Evolutionary conservation across 73 alveolate genomes (phyloP).

Genomic region (Urostyla sp.): DNA sequence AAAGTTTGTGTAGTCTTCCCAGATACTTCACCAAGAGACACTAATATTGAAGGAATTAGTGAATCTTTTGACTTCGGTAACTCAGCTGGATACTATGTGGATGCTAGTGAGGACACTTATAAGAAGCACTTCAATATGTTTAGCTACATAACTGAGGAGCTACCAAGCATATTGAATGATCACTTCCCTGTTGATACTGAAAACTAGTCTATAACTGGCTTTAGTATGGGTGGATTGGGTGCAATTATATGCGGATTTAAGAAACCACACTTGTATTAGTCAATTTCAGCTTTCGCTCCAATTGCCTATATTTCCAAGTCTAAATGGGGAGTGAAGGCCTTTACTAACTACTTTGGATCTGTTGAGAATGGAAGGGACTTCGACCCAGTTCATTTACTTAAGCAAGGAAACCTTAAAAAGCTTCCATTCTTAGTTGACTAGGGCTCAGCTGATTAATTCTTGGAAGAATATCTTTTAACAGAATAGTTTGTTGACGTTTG

Average conservation of each 20-base stretch:
- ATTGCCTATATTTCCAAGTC: constrained; percentile 73
- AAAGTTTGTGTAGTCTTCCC: constrained; percentile 82
- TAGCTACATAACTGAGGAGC: constrained; percentile 76
- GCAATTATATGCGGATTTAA: constrained; percentile 71
- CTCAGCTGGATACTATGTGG: constrained; percentile 79
- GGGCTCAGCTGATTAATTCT: constrained; percentile 76
- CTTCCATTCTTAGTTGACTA: constrained; percentile 70
- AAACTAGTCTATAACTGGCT: constrained; percentile 79
- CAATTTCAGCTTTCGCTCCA: constrained; percentile 87
- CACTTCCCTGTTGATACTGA: constrained; percentile 75
- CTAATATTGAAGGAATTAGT: constrained; percentile 78
- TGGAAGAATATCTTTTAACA: constrained; percentile 73
- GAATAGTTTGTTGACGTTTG: constrained; percentile 69
- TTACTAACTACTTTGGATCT: constrained; percentile 76
- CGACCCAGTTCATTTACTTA: constrained; percentile 77
- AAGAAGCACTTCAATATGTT: constrained; percentile 82
- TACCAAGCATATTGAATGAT: constrained; percentile 66
- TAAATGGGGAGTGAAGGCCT: constrained; percentile 87
- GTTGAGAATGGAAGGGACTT: constrained; percentile 71
- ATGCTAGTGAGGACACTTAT: constrained; percentile 79
- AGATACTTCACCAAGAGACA: constrained; percentile 81
- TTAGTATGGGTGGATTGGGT: constrained; percentile 89
- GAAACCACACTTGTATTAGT: constrained; percentile 70
- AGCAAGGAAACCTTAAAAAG: constrained; percentile 61
- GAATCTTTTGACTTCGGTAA: constrained; percentile 77